Percentiles rank a stretch among this genome's conserved stretches.
These are phyloP conservation scores for Vigna trinervia DNA, from an alignment of 306 rosid genomes.

Conservation along the genomic window DNA sequence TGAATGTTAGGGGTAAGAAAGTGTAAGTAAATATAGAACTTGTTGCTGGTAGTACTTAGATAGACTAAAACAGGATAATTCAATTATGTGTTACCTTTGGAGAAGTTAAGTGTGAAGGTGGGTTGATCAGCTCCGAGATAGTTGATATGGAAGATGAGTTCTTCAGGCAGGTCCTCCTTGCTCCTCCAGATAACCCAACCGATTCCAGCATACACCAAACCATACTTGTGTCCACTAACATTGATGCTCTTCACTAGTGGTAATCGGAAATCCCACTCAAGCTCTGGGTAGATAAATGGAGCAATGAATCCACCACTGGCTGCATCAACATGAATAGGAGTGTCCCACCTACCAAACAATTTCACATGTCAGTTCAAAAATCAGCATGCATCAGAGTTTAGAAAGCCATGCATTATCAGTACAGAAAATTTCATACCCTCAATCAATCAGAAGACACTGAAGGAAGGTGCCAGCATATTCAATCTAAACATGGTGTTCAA, in stretches of 20 bases:
- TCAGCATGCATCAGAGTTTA: neutral
- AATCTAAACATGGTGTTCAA: neutral
- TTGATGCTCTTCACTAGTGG: slow-evolving; percentile 92
- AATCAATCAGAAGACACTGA: neutral
- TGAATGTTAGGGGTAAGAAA: neutral
- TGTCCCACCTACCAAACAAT: slow-evolving; percentile 72
- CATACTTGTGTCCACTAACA: slow-evolving; percentile 94
- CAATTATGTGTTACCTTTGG: slow-evolving; percentile 61
- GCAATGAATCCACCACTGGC: slow-evolving; percentile 98
- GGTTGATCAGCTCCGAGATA: slow-evolving; percentile 98
- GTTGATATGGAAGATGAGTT: slow-evolving; percentile 93
- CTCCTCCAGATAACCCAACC: slow-evolving; percentile 94
- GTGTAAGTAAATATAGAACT: neutral
- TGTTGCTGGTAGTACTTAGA: neutral
- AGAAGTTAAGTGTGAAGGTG: slow-evolving; percentile 97
- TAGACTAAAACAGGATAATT: neutral
- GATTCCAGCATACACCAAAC: slow-evolving; percentile 90
- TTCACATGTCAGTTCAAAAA: neutral
- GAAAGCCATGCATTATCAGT: no score
- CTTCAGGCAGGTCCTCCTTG: slow-evolving; percentile 88
- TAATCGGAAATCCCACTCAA: slow-evolving; percentile 88
- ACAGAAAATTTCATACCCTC: no score
- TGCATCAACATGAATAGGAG: slow-evolving; percentile 96
- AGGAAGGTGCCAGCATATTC: neutral
- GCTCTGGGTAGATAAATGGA: slow-evolving; percentile 88